Evolutionary conservation across 2,329 filamentous ascomycete species (phyloP).

Genomic region (Proliferodiscus dingleyae): DNA sequence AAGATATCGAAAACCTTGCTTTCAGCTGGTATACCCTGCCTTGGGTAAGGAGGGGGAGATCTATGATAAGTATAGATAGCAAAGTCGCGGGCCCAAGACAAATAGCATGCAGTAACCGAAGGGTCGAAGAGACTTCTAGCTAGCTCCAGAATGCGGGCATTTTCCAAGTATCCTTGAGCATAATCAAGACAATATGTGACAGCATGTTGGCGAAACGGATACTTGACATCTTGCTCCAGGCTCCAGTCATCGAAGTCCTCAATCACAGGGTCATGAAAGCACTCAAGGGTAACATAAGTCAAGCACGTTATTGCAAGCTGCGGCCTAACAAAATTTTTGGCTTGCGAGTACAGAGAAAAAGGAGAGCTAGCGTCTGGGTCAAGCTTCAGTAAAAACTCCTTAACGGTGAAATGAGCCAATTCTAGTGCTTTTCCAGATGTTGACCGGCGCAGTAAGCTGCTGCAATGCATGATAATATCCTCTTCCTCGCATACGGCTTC

Average conservation of each 20-base stretch:
- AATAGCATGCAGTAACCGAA: not conserved
- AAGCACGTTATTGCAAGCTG: constrained; percentile 1
- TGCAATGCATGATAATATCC: not conserved
- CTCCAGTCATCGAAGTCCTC: not conserved
- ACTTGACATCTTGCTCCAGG: not conserved
- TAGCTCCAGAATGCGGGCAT: not conserved
- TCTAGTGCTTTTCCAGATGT: not conserved
- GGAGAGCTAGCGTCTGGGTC: not conserved
- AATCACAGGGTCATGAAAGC: not conserved
- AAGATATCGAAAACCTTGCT: not conserved
- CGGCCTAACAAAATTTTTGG: not conserved
- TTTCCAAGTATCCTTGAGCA: not conserved
- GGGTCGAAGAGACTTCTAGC: not conserved
- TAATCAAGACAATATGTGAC: not conserved
- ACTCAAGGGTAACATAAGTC: not conserved
- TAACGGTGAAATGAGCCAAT: constrained; percentile 3
- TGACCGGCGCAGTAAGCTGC: not conserved
- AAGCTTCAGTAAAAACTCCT: not conserved
- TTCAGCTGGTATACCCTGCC: no score
- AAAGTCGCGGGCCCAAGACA: not conserved
- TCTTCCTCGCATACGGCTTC: not conserved
- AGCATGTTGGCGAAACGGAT: constrained; percentile 1
- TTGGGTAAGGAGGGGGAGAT: no score
- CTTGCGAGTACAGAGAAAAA: not conserved
- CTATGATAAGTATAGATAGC: no score